Conservation (phyloP, 148 eudicot genomes). For the Silene uniflora region DNA sequence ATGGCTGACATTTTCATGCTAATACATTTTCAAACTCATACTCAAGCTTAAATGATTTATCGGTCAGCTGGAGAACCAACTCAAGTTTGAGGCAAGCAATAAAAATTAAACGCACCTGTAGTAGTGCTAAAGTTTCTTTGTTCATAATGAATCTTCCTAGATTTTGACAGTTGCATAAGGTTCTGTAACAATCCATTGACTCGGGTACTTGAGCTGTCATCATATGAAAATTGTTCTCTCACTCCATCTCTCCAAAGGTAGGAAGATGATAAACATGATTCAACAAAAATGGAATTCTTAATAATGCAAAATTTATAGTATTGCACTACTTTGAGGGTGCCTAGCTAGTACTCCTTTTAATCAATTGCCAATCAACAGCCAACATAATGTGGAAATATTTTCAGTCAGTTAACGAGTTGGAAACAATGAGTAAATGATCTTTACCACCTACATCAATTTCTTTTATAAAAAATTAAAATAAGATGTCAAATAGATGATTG, state of each 20-base stretch:
- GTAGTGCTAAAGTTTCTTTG: conserved; percentile 55
- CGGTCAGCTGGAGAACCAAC: not conserved
- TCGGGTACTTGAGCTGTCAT: conserved; percentile 55
- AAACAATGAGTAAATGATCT: not conserved
- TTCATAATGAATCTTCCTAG: conserved; percentile 37
- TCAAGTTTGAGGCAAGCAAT: conserved; percentile 8
- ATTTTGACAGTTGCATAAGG: conserved; percentile 39
- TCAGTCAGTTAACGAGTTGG: not conserved
- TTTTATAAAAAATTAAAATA: too few species aligned
- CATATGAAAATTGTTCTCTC: conserved; percentile 30
- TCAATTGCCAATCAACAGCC: not conserved
- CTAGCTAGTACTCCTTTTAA: not conserved
- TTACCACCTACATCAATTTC: not conserved
- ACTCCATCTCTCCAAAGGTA: too few species aligned
- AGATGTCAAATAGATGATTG: too few species aligned
- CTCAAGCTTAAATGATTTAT: not conserved
- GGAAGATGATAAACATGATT: conserved; percentile 6
- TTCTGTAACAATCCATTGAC: conserved; percentile 43
- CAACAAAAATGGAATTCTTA: conserved; percentile 7
- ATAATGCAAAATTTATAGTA: not conserved
- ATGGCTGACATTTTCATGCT: too few species aligned
- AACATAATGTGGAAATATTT: too few species aligned
- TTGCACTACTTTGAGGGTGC: not conserved
- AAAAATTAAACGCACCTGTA: conserved; percentile 55
- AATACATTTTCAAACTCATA: too few species aligned